Conservation (phyloP, 257 asterid species). For the Echium plantagineum region DNA sequence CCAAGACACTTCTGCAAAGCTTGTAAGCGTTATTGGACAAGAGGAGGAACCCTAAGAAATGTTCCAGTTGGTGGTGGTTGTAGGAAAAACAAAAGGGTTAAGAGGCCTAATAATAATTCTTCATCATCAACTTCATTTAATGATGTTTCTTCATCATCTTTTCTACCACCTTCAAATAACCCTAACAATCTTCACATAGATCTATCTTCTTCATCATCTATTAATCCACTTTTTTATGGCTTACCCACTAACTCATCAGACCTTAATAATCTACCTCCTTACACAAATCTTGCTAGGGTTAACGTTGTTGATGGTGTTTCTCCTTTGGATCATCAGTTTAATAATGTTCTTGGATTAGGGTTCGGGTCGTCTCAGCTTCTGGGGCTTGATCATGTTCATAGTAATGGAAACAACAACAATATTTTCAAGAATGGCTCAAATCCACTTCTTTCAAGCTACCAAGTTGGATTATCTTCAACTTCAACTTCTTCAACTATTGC, state of each 20-base stretch:
- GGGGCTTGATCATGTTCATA: conserved; percentile 6
- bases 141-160: conserved; percentile 9
- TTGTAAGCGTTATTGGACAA: conserved; percentile 44
- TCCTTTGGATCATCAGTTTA: conserved; percentile 13
- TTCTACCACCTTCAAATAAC: not conserved
- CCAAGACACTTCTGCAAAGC: conserved; percentile 43
- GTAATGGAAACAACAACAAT: conserved; percentile 6
- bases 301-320: not conserved
- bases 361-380: conserved; percentile 19
- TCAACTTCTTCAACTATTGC: conserved; percentile 28
- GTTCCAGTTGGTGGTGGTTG: conserved; percentile 51
- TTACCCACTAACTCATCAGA: conserved; percentile 16
- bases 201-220: conserved; percentile 15
- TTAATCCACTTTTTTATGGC: conserved; percentile 29
- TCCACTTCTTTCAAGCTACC: conserved; percentile 23
- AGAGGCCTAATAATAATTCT: too few species aligned
- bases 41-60: conserved; percentile 41
- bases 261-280: conserved; percentile 13
- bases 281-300: conserved; percentile 5
- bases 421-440: conserved; percentile 12
- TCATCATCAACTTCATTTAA: not conserved
- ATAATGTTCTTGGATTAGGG: conserved; percentile 26
- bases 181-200: conserved; percentile 23
- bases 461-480: conserved; percentile 19
- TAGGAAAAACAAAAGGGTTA: conserved; percentile 32